Conservation (phyloP, 2,329 filamentous ascomycete genomes). For the Verticillium albo-atrum region DNA sequence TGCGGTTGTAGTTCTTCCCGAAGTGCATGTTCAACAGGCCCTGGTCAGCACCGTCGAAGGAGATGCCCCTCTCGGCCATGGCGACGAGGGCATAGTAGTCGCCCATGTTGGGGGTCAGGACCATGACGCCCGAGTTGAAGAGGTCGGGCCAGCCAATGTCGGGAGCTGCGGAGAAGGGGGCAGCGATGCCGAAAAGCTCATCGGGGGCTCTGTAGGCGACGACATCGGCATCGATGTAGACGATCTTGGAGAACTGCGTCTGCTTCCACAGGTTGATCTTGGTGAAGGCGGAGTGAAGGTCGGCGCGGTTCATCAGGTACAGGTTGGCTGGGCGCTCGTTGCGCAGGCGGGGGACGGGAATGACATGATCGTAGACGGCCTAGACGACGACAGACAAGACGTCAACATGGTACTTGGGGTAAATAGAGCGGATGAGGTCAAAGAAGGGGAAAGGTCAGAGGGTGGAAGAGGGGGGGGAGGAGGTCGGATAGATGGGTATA, state of each 20-base stretch:
- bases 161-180: slow-evolving; percentile 68
- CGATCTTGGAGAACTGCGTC: slow-evolving; percentile 83
- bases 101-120: slow-evolving; percentile 76
- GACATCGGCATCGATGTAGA: slow-evolving; percentile 92
- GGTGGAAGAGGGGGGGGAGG: not conserved
- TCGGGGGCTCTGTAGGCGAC: slow-evolving; percentile 89
- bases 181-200: slow-evolving; percentile 72
- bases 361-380: slow-evolving; percentile 82
- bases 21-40: slow-evolving; percentile 95
- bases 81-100: slow-evolving; percentile 83
- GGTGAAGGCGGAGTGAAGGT: slow-evolving; percentile 89
- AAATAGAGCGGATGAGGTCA: not conserved
- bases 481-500: slow-evolving; percentile 25
- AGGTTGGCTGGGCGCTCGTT: slow-evolving; percentile 79
- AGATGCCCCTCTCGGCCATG: slow-evolving; percentile 81
- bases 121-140: slow-evolving; percentile 98
- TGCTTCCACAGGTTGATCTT: slow-evolving; percentile 95
- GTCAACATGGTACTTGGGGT: not conserved
- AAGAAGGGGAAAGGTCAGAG: too few species aligned
- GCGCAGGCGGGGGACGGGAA: slow-evolving; percentile 75
- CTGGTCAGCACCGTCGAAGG: slow-evolving; percentile 96
- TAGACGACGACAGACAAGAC: slow-evolving; percentile 27
- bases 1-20: slow-evolving; percentile 72
- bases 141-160: slow-evolving; percentile 98
- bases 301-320: slow-evolving; percentile 84